These are phyloP conservation scores for Barnettozyma vustinii DNA, from an alignment of 805 yeast species.

Conservation along the genomic window DNA sequence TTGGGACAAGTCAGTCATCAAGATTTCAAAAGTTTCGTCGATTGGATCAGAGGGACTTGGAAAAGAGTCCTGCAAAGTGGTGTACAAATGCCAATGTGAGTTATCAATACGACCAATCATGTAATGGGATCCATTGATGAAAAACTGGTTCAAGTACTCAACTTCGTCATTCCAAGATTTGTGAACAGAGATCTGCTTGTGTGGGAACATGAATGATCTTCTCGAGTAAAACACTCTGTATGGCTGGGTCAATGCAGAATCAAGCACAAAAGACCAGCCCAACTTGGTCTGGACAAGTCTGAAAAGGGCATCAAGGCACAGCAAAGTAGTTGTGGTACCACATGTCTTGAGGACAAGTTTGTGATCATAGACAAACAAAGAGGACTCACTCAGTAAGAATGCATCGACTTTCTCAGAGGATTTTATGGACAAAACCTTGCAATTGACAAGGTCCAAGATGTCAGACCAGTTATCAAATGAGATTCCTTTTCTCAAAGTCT, in stretches of 20 bases:
- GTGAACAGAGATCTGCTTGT: constrained; percentile 75
- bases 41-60: constrained; percentile 12
- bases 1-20: constrained; percentile 81
- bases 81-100: constrained; percentile 89
- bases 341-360: constrained; percentile 88
- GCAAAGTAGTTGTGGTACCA: constrained; percentile 89
- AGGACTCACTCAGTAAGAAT: constrained; percentile 81
- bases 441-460: constrained; percentile 74
- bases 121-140: constrained; percentile 58
- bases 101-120: constrained; percentile 75
- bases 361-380: constrained; percentile 83
- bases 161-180: constrained; percentile 83
- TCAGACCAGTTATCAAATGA: constrained; percentile 64
- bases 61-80: constrained; percentile 40
- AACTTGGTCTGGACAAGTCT: constrained; percentile 40
- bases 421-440: constrained; percentile 81
- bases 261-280: constrained; percentile 33
- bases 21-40: constrained; percentile 80
- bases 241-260: constrained; percentile 31
- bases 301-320: constrained; percentile 64
- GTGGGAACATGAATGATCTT: constrained; percentile 89
- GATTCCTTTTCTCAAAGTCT: constrained; percentile 53
- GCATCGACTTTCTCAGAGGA: constrained; percentile 68
- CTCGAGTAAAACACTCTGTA: constrained; percentile 82
- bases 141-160: constrained; percentile 56